Evolutionary conservation across 805 yeast species (phyloP), one percentile per base, ranked within the genome.

Genomic region (Lachancea sp.): DNA sequence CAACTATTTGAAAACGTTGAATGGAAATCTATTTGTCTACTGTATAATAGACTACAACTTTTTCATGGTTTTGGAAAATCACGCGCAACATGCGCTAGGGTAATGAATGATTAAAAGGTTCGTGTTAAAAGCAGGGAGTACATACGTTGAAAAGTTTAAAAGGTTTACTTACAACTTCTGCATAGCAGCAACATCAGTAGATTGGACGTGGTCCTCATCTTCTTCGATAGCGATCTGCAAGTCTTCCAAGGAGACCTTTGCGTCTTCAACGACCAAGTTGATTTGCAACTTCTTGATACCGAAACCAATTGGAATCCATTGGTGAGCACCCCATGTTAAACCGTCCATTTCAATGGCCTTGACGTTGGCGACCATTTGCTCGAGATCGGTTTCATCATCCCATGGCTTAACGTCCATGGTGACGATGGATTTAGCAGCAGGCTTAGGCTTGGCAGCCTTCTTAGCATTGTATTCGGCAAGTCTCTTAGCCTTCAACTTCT

Each of bases 201-300:
- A 90, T 80, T 92, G 99, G 64, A 92, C 97, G 76, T 88, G 94
- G 76, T 92, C 99, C 78, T 92, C 98, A 69, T 85, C 95, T 65
- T 81, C 97, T 67, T 75, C 81, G 55, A 79, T 75, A 46, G 61
- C 61, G 52, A 70, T 72, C 73, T 84, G 90, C 66, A 92, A 82
- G 42, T 84, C 97, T 57, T 85, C 96, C 61, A 88, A 62, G 51
- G 97, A 86, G 55, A 92, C 96, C 80, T 81, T 82, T 58, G 77
- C 95, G 72, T 92, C 99, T 80, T 92, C 97, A 58, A 92, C 83
- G 67, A 92, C 98, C 74, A 83, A 72, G 89, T 89, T 90, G 73
- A 92, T 85, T 78, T 92, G 98, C 69, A 92, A 81, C 80, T 92
- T 92, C 84, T 86, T 86, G 79, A 92, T 90, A 81, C 99, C 99